Evolutionary conservation across 2,329 filamentous ascomycete genomes (phyloP).

Genomic region (Dactylellina sp.): DNA sequence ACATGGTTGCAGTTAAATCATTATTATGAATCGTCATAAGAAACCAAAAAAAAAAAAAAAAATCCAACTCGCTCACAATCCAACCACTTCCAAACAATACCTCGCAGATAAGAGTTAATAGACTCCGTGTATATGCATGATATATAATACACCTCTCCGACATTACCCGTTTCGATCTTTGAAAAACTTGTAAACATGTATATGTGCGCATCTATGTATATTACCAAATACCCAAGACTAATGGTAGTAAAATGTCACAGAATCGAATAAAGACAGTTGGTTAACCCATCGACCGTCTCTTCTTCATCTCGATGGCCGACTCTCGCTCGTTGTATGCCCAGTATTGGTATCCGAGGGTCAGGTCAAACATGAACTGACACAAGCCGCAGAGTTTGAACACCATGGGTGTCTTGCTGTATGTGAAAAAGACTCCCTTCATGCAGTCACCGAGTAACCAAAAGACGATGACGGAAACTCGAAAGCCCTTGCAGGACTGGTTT

Average conservation of each 20-base stretch:
- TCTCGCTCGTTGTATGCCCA: slow-evolving; percentile 72
- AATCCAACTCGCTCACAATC: neutral
- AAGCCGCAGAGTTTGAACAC: slow-evolving; percentile 85
- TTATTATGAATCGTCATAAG: neutral
- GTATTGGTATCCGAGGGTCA: slow-evolving; percentile 80
- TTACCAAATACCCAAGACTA: no score
- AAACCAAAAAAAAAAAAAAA: neutral
- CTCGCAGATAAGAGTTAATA: no score
- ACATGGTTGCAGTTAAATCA: neutral
- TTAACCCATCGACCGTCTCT: slow-evolving; percentile 36
- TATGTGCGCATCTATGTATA: no score
- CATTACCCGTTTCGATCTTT: no score
- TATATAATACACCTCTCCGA: no score
- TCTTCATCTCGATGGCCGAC: slow-evolving; percentile 46
- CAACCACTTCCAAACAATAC: neutral
- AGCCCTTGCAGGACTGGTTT: slow-evolving; percentile 78
- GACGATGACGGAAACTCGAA: slow-evolving; percentile 78
- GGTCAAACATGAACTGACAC: slow-evolving; percentile 82
- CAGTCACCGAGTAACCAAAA: slow-evolving; percentile 84
- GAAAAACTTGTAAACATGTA: no score
- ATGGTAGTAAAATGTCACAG: no score
- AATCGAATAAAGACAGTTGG: no score
- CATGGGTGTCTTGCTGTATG: slow-evolving; percentile 76
- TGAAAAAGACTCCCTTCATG: slow-evolving; percentile 91
- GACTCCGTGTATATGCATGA: no score